Evolutionary conservation across 1,284 basidiomycete genomes (phyloP), one percentile per base, ranked within the genome.

Genomic region (Moesziomyces sp.): DNA sequence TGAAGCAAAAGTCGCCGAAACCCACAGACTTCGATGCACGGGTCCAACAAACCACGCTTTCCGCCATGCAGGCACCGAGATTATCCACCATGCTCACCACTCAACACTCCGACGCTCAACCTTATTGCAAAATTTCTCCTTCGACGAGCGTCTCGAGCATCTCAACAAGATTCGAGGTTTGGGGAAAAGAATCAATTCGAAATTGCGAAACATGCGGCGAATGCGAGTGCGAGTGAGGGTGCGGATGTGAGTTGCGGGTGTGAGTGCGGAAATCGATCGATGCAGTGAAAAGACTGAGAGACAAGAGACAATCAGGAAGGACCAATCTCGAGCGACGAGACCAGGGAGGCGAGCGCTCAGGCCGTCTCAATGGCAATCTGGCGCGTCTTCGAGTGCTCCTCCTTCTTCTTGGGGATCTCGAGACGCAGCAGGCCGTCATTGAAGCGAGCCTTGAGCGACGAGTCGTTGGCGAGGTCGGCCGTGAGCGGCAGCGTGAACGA

Each of bases 381-480:
- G 44, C 72, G 66, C 7, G 72, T 67, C 72, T 70, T 74, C 16
- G 66, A 62, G 58, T 70, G 66, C 66, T 69, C 62, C 60, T 73
- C 58, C 53, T 59, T 51, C 68, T 68, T 74, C 74, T 78, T 78
- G 44, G 74, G 63, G 11, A 78, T 65, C 51, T 74, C 68, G 60
- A 78, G 60, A 28, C 69, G 68, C 30, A 78, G 76, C 40, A 78
- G 55, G 52, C 76, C 76, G 42, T 76, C 60, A 49, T 58, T 58
- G 67, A 76, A 78, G 57, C 64, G 61, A 4, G 70, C 76, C 63
- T 76, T 78, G 65, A 78, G 55, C 21, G 54, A 46, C 16, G 58
- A 14, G 46, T 64, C 54, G 53, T 78, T 61, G 9, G 58, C 33
- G 43, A 74, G 46, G 47, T 78, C 58, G 54, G 72, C 76, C 2